Percentiles rank a stretch among this genome's conserved stretches.
phyloP scores from a whole-genome alignment of 306 rosid genomes.

The Lathyrus tuberosus region DNA sequence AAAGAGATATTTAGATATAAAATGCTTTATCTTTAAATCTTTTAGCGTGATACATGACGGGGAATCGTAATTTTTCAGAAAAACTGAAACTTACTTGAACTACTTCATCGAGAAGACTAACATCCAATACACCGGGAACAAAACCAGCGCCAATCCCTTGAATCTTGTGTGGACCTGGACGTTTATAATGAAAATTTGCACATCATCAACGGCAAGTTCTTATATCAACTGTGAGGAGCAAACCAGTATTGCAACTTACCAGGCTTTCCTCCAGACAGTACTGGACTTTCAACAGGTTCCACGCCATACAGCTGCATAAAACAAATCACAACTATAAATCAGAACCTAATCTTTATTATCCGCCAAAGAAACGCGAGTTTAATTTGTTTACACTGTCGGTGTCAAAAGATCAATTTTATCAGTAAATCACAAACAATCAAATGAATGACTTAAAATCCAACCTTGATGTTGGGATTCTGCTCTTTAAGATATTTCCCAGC shows the following conservation, averaged over 20 bases:
- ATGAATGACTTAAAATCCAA: constrained; percentile 21
- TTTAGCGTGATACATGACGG: not conserved
- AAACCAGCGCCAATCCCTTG: constrained; percentile 95
- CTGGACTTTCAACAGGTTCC: constrained; percentile 80
- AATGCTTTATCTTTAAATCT: not conserved
- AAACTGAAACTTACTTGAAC: constrained; percentile 61
- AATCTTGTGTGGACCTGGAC: constrained; percentile 84
- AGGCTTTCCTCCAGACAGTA: constrained; percentile 86
- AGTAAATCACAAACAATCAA: too few species aligned
- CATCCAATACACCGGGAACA: constrained; percentile 75
- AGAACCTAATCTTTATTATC: constrained; percentile 4
- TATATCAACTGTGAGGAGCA: not conserved
- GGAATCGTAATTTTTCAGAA: not conserved
- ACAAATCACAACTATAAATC: constrained; percentile 1
- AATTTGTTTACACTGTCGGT: too few species aligned
- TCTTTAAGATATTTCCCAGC: constrained; percentile 81
- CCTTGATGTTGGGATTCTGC: constrained; percentile 71
- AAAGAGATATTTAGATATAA: not conserved
- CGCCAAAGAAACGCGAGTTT: not conserved
- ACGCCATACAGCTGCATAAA: constrained; percentile 66
- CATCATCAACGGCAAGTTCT: constrained; percentile 28
- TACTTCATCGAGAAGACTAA: constrained; percentile 62
- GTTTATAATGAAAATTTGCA: constrained; percentile 29
- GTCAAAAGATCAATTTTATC: too few species aligned
- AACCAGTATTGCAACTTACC: constrained; percentile 49